Evolutionary conservation across 2,329 filamentous ascomycete species (phyloP).

Genomic region (Monosporascus sp.): DNA sequence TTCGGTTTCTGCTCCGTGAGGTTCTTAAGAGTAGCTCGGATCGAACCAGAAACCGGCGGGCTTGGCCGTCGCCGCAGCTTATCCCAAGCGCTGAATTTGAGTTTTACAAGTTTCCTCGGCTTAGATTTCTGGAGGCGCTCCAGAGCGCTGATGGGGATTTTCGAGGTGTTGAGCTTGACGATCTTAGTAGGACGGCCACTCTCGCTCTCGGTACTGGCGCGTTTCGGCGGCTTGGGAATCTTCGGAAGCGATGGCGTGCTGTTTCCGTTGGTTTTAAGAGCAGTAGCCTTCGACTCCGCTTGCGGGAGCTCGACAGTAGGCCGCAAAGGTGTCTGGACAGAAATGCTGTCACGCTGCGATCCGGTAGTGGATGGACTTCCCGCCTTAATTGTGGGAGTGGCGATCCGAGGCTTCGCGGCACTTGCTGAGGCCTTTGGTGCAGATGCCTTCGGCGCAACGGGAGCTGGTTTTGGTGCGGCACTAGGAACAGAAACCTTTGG

Average conservation of each 20-base stretch:
- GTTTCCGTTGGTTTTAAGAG: constrained; percentile 16
- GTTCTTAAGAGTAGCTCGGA: constrained; percentile 23
- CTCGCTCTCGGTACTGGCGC: constrained; percentile 23
- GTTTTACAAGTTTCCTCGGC: constrained; percentile 14
- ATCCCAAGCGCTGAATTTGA: constrained; percentile 24
- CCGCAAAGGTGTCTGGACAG: constrained; percentile 21
- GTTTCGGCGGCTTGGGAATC: constrained; percentile 15
- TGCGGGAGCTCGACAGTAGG: constrained; percentile 21
- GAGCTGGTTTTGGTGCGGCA: constrained; percentile 2
- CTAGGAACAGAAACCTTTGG: constrained; percentile 4
- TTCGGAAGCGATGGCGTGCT: constrained; percentile 11
- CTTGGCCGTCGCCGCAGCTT: constrained; percentile 12
- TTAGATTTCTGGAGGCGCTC: constrained; percentile 12
- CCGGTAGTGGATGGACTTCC: constrained; percentile 2
- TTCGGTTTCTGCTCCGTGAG: background rate
- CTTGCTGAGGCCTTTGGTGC: constrained; percentile 5
- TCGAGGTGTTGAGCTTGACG: constrained; percentile 25
- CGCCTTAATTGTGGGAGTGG: constrained; percentile 3
- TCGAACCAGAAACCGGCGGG: constrained; percentile 16
- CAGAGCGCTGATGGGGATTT: constrained; percentile 16
- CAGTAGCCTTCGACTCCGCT: constrained; percentile 13
- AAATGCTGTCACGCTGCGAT: constrained; percentile 21
- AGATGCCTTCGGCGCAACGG: constrained; percentile 1
- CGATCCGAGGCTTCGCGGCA: constrained; percentile 6
- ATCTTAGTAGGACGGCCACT: constrained; percentile 24